Evolutionary conservation across 106 monocot species (phyloP).

Genomic region (Dendrobium chrysotoxum): DNA sequence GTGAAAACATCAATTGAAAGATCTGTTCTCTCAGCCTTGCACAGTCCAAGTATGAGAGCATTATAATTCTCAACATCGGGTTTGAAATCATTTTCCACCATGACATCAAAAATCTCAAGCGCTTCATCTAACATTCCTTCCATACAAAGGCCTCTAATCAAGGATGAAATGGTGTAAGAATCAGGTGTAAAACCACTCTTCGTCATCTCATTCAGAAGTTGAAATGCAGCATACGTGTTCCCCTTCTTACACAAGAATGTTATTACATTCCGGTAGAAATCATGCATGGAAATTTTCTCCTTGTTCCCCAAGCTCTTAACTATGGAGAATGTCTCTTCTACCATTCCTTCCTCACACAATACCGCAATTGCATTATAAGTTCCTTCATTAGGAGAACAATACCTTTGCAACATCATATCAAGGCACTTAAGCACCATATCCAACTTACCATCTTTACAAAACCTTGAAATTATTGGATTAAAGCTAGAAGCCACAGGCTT

Average conservation of each 20-base stretch:
- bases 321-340: constrained; percentile 51
- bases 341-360: constrained; percentile 61
- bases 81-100: constrained; percentile 55
- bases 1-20: constrained; percentile 53
- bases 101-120: constrained; percentile 58
- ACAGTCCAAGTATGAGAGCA: constrained; percentile 71
- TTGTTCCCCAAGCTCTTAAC: constrained; percentile 41
- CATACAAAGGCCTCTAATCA: constrained; percentile 74
- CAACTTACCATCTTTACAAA: constrained; percentile 51
- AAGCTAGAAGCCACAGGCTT: constrained; percentile 67
- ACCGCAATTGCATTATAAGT: constrained; percentile 80
- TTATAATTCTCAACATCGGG: constrained; percentile 84
- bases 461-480: constrained; percentile 71
- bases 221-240: constrained; percentile 66
- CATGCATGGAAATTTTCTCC: constrained; percentile 45
- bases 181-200: constrained; percentile 59
- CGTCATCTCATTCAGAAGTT: constrained; percentile 65
- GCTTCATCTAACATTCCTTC: constrained; percentile 90
- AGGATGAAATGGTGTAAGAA: constrained; percentile 60
- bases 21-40: constrained; percentile 77
- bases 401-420: constrained; percentile 47
- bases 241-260: constrained; percentile 73
- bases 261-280: constrained; percentile 59
- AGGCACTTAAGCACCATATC: constrained; percentile 48
- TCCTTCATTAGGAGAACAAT: constrained; percentile 53